Conservation (phyloP, 2,329 filamentous ascomycete genomes). For the Penicillium sp. region DNA sequence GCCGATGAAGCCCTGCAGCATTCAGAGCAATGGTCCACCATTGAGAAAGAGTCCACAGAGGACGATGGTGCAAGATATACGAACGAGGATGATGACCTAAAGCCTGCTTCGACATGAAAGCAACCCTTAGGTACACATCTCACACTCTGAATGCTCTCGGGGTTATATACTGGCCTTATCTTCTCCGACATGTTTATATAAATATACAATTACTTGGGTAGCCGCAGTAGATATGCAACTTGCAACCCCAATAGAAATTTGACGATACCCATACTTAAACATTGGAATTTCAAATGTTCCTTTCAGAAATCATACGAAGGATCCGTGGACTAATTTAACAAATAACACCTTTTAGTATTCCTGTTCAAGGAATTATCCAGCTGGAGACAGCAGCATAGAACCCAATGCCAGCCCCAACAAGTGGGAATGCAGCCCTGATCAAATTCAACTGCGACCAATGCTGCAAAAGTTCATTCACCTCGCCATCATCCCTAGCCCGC, state of each 20-base stretch:
- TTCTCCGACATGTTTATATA: conserved; percentile 9
- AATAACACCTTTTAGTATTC: not conserved
- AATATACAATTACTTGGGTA: conserved; percentile 2
- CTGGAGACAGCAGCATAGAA: conserved; percentile 20
- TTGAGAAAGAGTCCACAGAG: conserved; percentile 31
- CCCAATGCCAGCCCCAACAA: conserved; percentile 28
- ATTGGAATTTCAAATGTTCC: not conserved
- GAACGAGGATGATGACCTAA: conserved; percentile 1
- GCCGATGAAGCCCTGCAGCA: conserved; percentile 37
- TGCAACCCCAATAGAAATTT: conserved; percentile 8
- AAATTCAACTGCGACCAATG: conserved; percentile 27
- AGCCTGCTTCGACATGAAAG: not conserved
- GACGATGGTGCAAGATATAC: not conserved
- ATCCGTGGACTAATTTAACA: not conserved
- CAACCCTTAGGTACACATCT: not conserved
- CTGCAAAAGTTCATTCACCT: conserved; percentile 19
- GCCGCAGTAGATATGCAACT: not conserved
- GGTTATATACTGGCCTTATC: not conserved
- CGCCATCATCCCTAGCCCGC: conserved; percentile 21
- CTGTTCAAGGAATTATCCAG: conserved; percentile 1
- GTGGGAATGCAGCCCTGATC: conserved; percentile 24
- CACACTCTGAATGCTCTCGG: not conserved
- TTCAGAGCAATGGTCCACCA: conserved; percentile 40
- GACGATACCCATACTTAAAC: conserved; percentile 17
- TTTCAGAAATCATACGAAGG: not conserved